Base-by-base conservation (phyloP, 345 rosid genomes). In the Gynandropsis gynandra region DNA sequence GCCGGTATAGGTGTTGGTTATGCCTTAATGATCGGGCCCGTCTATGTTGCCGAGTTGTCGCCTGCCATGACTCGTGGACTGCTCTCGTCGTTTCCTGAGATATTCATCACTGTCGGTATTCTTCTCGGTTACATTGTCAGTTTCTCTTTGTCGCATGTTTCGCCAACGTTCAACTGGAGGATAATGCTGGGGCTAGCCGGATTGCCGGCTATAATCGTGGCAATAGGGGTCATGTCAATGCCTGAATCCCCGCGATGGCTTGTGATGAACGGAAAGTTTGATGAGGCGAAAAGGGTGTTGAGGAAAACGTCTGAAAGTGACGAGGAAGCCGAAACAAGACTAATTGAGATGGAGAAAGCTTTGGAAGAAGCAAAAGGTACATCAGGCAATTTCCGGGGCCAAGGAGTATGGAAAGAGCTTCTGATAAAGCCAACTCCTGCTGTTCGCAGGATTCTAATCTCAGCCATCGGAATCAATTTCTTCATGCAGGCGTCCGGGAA, bases 161-260 rank as follows among this genome's bases (percentile, higher is more conserved):
- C 76, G 1, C 15, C 37, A 8, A 59, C 59, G 49, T 15, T 61
- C 0, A 73, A 72, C 32, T 81, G 81, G 83, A 64, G 83, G 53
- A 16, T 75, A 27, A 81, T 78, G 83, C 71, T 78, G 7, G 83
- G 77, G 27, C 50, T 81, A 17, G 77, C 80, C 0, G 80, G 74
- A 0, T 4, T 75, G 3, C 87, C 87, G 0, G 62, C 81, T 10
- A 1, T 69, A 0, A 13, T 48, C 1, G 63, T 78, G 16, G 81
- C 66, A 14, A 6, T 74, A 6, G 74, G 78, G 5, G 80, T 76
- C 16, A 36, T 74, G 49, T 54, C 42, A 24, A 73, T 78, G 83
- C 84, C 83, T 2, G 87, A 81, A 58, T 78, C 87, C 9, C 87
- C 87, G 1, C 64, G 74, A 43, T 81, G 81, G 84, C 80, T 78